phyloP scores from a whole-genome alignment of 1,139 yeast genomes.

The Magnusiomyces sp. region DNA sequence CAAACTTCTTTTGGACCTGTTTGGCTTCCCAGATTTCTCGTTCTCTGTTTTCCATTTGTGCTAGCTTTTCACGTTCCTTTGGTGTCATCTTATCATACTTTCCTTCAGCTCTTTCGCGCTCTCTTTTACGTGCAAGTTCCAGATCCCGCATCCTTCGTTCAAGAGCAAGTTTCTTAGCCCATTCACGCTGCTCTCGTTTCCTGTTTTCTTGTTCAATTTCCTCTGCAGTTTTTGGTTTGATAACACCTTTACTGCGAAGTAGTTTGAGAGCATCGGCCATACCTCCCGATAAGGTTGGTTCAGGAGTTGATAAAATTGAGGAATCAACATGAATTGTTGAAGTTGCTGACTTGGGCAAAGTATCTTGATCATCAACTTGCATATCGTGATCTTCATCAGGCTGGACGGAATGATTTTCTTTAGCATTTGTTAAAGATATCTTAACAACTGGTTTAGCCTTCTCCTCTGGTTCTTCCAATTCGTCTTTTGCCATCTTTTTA shows the following conservation, averaged over 20 bases:
- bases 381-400: slow-evolving; percentile 7
- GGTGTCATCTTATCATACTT: slow-evolving; percentile 27
- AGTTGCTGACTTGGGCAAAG: neutral
- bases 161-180: slow-evolving; percentile 22
- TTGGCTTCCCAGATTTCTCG: slow-evolving; percentile 26
- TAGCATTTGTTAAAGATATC: neutral
- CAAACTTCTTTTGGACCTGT: slow-evolving; percentile 31
- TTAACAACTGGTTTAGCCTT: slow-evolving; percentile 7
- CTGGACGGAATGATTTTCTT: slow-evolving; percentile 13
- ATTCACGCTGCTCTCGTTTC: slow-evolving; percentile 23
- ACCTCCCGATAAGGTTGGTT: slow-evolving; percentile 41
- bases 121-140: slow-evolving; percentile 31
- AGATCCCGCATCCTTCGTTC: slow-evolving; percentile 23
- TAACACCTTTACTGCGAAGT: slow-evolving; percentile 40
- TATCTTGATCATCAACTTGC: slow-evolving; percentile 10
- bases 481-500: slow-evolving; percentile 21
- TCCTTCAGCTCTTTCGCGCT: slow-evolving; percentile 24
- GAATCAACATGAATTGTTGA: slow-evolving; percentile 10
- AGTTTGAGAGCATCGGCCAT: slow-evolving; percentile 51
- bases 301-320: slow-evolving; percentile 17
- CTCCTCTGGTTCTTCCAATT: slow-evolving; percentile 15
- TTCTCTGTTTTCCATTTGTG: slow-evolving; percentile 35
- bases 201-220: slow-evolving; percentile 18
- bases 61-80: slow-evolving; percentile 30
- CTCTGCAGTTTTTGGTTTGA: slow-evolving; percentile 25